Base-by-base conservation (phyloP, 768 basidiomycete species). In the Trametes cubensis region DNA sequence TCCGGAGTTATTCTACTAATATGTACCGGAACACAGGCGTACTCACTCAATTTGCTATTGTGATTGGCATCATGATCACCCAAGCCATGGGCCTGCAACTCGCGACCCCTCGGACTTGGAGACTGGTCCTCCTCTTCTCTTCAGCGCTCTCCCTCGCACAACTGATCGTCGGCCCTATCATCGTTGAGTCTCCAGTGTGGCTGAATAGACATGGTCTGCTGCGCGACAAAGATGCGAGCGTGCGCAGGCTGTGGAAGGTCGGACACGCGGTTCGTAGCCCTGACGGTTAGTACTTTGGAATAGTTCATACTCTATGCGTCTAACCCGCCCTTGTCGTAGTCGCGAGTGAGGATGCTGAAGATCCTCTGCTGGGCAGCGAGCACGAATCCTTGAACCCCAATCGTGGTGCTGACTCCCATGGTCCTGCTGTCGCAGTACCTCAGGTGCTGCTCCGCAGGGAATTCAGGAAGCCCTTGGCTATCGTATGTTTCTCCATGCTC, bases 31-130 rank as follows among this genome's bases (percentile, higher is more conserved):
- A 60, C 55, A 26, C 15, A 91, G 90, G 90, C 21, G 88, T 94
- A 26, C 78, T 94, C 28, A 92, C 89, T 0, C 93, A 94, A 67
- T 76, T 95, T 26, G 85, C 83, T 40, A 89, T 96, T 68, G 92
- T 96, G 38, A 74, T 92, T 55, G 92, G 92, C 28, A 89, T 97
- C 65, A 87, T 96, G 81, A 72, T 85, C n/a, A 90, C 94, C 0
- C 95, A 98, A 70, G 74, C 80, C 5, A 78, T 92, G 62, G 94
- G 93, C 3, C 78, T 94, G 40, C 72, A 77, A 55, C 79, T 91
- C 51, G 88, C 92, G 17, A 86, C 86, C 11, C 89, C 89, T 1
- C 79, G 78, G 18, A 72, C 80, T 50, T 94, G 92, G 92, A 85
- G 92, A 42, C 66, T 81, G 45, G 90, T 94, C 21, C 79, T 91